Percentiles rank a stretch among this genome's conserved stretches.
Evolutionary conservation across 371 early-diverging fungal species (phyloP).

Genomic region (Mucor racemosus): DNA sequence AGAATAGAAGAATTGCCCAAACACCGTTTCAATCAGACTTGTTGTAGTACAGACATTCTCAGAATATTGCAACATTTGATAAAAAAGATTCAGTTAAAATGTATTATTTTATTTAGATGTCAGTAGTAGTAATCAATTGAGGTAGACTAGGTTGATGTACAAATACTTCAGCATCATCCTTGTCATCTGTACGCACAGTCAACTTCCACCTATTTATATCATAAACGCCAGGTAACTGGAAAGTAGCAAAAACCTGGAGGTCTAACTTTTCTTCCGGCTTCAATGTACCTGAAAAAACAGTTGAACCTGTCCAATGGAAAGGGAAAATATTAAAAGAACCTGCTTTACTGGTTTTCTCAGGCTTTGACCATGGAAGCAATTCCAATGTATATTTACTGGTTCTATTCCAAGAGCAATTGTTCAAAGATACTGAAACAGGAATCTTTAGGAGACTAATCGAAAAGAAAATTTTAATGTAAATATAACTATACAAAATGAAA

Average conservation of each 20-base stretch:
- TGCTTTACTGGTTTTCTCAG: conserved; percentile 31
- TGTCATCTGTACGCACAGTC: conserved; percentile 37
- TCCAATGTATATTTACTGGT: conserved; percentile 59
- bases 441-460: conserved; percentile 53
- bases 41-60: too few species aligned
- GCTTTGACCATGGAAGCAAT: conserved; percentile 49
- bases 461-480: too few species aligned
- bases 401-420: conserved; percentile 71
- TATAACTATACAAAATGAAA: too few species aligned
- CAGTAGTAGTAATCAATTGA: conserved; percentile 28
- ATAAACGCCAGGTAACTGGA: conserved; percentile 68
- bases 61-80: too few species aligned
- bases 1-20: too few species aligned
- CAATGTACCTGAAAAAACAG: conserved; percentile 56
- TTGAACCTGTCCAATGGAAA: conserved; percentile 70
- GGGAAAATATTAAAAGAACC: conserved; percentile 45
- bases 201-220: conserved; percentile 78
- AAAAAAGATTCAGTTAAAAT: too few species aligned
- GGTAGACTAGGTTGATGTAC: conserved; percentile 38
- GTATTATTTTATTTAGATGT: background rate
- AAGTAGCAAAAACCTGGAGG: conserved; percentile 56
- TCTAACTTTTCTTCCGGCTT: conserved; percentile 56
- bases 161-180: conserved; percentile 29
- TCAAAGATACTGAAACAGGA: conserved; percentile 52
- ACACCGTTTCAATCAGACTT: too few species aligned